Evolutionary conservation across 257 asterid genomes (phyloP), one percentile per base, ranked within the genome.

Genomic region (Galeopsis tetrahit): DNA sequence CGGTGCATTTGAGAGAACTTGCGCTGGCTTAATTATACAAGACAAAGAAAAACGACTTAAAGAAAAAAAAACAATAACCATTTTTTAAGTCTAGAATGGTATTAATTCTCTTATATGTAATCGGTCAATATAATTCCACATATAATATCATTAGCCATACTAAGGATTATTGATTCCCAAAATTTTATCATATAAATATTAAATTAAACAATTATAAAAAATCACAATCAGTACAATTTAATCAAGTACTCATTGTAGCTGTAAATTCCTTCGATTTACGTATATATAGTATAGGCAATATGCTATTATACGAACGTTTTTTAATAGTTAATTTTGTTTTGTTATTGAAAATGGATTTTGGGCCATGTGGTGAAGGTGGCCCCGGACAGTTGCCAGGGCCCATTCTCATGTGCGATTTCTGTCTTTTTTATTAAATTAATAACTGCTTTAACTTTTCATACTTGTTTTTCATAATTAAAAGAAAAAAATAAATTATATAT

Each of bases 281-380:
- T 44, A 44, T 28, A 8, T 10, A 8, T 38, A 48, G 17, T 46
- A 46, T 46, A 11, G 11, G 6, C 53, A 11, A 46, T 46, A 46
- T 46, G 17, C 55, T 48, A 48, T 48, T 48, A 48, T 14, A 14
- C 48, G 33, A 36, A 14, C 9, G 7, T 38, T 39, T 10, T 13
- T 40, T 14, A 63, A 7, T 63, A 8, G 48, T n/a, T 32, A 46
- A 33, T 46, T 46, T 28, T 48, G 42, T 48, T 35, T 68, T 34
- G 56, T 14, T 11, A 36, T 38, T 14, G 63, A 59, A 69, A 67
- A 31, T 66, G 72, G 42, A 52, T 17, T 56, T 75, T 66, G 79
- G 81, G 77, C 82, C 90, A 83, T 83, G 85, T 83, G 85, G 77
- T 63, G 34, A 38, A 31, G n/a, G 43, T 53, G 74, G 86, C 83